Evolutionary conservation across 2,329 filamentous ascomycete genomes (phyloP).

Genomic region (Pseudopithomyces chartarum): DNA sequence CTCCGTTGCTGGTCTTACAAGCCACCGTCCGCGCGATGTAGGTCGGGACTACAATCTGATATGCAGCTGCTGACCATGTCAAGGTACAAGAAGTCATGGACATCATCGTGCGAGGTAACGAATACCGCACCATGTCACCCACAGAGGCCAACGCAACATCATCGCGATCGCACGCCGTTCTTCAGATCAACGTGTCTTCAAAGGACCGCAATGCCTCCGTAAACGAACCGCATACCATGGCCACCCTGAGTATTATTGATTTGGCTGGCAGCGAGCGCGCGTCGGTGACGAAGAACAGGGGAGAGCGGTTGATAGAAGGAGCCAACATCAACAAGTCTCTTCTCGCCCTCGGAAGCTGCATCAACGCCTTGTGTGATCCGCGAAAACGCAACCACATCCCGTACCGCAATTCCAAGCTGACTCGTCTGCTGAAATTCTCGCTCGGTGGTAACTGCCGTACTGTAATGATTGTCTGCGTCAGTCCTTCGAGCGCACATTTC

Average conservation of each 20-base stretch:
- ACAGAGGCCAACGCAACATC: slow-evolving; percentile 98
- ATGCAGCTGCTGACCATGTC: slow-evolving; percentile 22
- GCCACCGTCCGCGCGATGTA: slow-evolving; percentile 87
- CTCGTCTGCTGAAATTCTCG: slow-evolving; percentile 92
- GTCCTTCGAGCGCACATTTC: slow-evolving; percentile 93
- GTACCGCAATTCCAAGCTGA: slow-evolving; percentile 97
- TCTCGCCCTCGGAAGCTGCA: slow-evolving; percentile 91
- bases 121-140: slow-evolving; percentile 91
- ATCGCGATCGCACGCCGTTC: slow-evolving; percentile 92
- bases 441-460: slow-evolving; percentile 98
- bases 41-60: slow-evolving; percentile 11
- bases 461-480: slow-evolving; percentile 99
- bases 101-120: slow-evolving; percentile 95
- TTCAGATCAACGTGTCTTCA: slow-evolving; percentile 94
- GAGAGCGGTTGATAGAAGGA: slow-evolving; percentile 87
- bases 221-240: slow-evolving; percentile 96
- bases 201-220: slow-evolving; percentile 92
- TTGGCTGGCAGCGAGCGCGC: slow-evolving; percentile 94
- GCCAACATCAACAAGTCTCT: slow-evolving; percentile 99
- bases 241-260: slow-evolving; percentile 97
- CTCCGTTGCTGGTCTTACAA: slow-evolving; percentile 87
- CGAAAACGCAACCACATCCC: slow-evolving; percentile 92
- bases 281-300: slow-evolving; percentile 94
- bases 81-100: slow-evolving; percentile 90
- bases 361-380: slow-evolving; percentile 95